These are phyloP conservation scores for Phytophthora fragariaefolia DNA, from an alignment of 352 stramenopile genomes.

Conservation along the genomic window DNA sequence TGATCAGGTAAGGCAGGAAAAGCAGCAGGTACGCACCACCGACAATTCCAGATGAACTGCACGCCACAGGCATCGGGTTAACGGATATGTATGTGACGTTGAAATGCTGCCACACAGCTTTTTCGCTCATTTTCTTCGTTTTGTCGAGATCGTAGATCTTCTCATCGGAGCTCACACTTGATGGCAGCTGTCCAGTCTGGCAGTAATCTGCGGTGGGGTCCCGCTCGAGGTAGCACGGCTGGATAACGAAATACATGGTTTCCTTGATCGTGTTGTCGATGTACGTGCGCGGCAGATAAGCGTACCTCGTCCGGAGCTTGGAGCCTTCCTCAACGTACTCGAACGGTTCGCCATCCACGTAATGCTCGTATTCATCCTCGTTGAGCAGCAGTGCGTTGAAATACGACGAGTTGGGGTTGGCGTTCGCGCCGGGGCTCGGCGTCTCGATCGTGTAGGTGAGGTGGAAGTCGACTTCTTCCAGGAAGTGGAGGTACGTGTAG, in stretches of 20 bases:
- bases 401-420: constrained; percentile 33
- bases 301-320: constrained; percentile 54
- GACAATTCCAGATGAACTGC: constrained; percentile 50
- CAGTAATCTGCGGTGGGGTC: constrained; percentile 50
- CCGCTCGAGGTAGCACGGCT: constrained; percentile 54
- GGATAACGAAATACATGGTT: constrained; percentile 67
- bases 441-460: constrained; percentile 58
- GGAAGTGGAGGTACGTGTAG: constrained; percentile 62
- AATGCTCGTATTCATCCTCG: constrained; percentile 62
- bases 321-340: constrained; percentile 51
- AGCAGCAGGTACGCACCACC: constrained; percentile 61
- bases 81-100: constrained; percentile 53
- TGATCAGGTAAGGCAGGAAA: constrained; percentile 66
- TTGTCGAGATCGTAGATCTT: constrained; percentile 61
- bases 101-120: constrained; percentile 23
- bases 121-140: constrained; percentile 24
- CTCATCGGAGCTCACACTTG: constrained; percentile 36
- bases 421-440: constrained; percentile 17
- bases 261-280: constrained; percentile 58
- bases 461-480: constrained; percentile 64
- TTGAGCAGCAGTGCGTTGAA: constrained; percentile 69
- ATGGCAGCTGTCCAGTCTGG: constrained; percentile 43
- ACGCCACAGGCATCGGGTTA: constrained; percentile 70
- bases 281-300: constrained; percentile 47
- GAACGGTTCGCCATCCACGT: constrained; percentile 58